Evolutionary conservation across 2,329 filamentous ascomycete genomes (phyloP), one percentile per base, ranked within the genome.

Genomic region (Colletotrichum phormii): DNA sequence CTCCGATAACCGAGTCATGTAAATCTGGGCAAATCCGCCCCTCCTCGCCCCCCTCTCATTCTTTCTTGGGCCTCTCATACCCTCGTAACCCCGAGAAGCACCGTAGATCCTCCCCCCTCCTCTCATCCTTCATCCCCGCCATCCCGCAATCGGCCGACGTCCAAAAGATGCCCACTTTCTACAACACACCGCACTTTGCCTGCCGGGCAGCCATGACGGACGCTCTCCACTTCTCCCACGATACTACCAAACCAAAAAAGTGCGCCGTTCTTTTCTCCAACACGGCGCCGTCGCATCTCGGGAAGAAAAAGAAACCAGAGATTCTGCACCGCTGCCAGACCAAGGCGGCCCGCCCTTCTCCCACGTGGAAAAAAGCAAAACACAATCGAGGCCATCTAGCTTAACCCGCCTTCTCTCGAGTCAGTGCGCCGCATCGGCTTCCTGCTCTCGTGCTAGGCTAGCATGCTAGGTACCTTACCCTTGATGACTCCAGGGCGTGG

Each of bases 1-100:
- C 42, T 15, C 60, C 65, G 70, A 72, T 72, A 64, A 54, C 66
- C 70, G 70, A 72, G 66, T 72, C 66, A 72, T 72, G 70, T 62
- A 37, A 61, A 51, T 57, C 49, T 57, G 33, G 15, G 13, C 51
- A 54, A 42, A 29, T 42, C 31, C 29, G 35, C 61, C 61, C 49
- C 42, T 24, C 7, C 24, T 29, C 31, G 9, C n/a, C 29, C 15
- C n/a, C 46, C 29, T 63, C 46, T 4, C 15, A n/a, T 29, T 22
- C 46, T 22, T 26, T 53, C 42, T 53, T 22, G n/a, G 42, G 42
- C 18, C 42, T 49, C 42, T 49, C 42, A 49, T 49, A 49, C 42
- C 42, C 42, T 49, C 42, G 42, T 49, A 49, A 49, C 42, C 60
- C 24, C 60, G 37, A 53, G 60, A 53, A 63, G 60, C 29, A 46